Percentiles rank a stretch among this genome's conserved stretches.
Evolutionary conservation across 768 basidiomycete genomes (phyloP).

Genomic region (Termitomyces sp.): DNA sequence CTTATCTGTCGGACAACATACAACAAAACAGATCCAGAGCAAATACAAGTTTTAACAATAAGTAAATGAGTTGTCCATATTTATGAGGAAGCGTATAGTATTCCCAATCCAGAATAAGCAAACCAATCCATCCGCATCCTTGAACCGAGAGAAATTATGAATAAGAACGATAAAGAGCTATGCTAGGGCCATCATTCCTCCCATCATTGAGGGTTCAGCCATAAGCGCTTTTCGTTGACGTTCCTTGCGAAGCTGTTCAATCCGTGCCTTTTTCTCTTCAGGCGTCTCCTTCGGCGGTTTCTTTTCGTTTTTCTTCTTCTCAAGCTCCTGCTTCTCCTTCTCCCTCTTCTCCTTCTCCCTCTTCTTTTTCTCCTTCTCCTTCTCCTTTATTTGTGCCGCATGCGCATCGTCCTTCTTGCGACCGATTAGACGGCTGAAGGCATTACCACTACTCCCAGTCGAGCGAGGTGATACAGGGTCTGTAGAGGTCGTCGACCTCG

Average conservation of each 20-base stretch:
- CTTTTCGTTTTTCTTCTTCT: slow-evolving; percentile 25
- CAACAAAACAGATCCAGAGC: not conserved
- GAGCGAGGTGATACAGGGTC: slow-evolving; percentile 7
- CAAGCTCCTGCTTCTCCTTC: slow-evolving; percentile 28
- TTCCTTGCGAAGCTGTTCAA: slow-evolving; percentile 1
- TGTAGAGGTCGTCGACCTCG: not conserved
- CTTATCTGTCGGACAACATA: not conserved
- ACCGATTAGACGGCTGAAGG: slow-evolving; percentile 19
- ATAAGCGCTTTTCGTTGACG: slow-evolving; percentile 4
- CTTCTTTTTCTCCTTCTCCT: slow-evolving; percentile 30
- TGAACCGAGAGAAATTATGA: not conserved
- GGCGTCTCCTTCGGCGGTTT: slow-evolving; percentile 12
- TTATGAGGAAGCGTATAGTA: slow-evolving; percentile 5
- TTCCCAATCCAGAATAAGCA: not conserved
- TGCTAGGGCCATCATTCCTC: slow-evolving; percentile 12
- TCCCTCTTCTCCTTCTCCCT: slow-evolving; percentile 24
- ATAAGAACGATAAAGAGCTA: not conserved
- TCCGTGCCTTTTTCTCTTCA: slow-evolving; percentile 13
- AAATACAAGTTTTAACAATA: slow-evolving; percentile 6
- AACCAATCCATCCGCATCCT: not conserved
- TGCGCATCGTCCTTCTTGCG: slow-evolving; percentile 12
- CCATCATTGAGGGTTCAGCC: slow-evolving; percentile 11
- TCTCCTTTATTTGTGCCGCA: not conserved
- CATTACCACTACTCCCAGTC: slow-evolving; percentile 10
- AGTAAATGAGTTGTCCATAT: slow-evolving; percentile 2